Evolutionary conservation across 768 basidiomycete species (phyloP), one percentile per base, ranked within the genome.

Genomic region (Flagelloscypha sp.): DNA sequence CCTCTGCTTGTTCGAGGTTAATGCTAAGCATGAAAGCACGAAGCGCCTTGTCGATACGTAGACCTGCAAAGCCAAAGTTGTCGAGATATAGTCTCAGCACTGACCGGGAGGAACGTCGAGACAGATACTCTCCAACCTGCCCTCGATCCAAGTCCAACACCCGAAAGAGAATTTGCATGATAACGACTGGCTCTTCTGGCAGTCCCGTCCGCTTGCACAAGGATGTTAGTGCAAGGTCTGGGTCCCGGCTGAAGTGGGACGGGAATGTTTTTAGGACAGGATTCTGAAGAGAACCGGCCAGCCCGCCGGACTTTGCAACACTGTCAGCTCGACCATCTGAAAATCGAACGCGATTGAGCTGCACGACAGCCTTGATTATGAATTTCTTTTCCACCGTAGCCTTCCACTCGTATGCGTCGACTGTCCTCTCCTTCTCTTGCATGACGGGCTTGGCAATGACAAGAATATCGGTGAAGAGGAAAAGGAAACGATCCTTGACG

Each of bases 381-480:
- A 86, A 94, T 52, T 77, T 79, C 49, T 81, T 72, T 47, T 92
- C 89, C 16, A 75, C 74, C 37, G 76, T 74, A 38, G 70, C 59
- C 11, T 23, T 69, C 17, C 61, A 55, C 37, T 67, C 66, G 40
- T 56, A 58, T 34, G 62, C 53, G 48, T 82, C 81, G 30, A 76
- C 57, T 22, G 78, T 64, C 23, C 64, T 61, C 43, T 85, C 82
- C 33, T 74, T 70, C 28, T 84, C 79, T 24, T 75, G 72, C 36
- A 78, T 63, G 40, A 92, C 68, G 9, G 92, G 92, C 56, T 98
- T 98, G 25, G 93, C 83, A 45, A 98, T 76, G 56, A 98, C 73
- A 36, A 98, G 74, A 35, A 98, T 74, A 55, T 99, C 95, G 56
- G 67, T 89, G 72, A 99, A 99, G n/a, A 98, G 72, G 65, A 98